Percentiles rank a stretch among this genome's conserved stretches.
These are phyloP conservation scores for Diaporthe longicolla DNA, from an alignment of 2,329 filamentous ascomycete species.

Conservation along the genomic window DNA sequence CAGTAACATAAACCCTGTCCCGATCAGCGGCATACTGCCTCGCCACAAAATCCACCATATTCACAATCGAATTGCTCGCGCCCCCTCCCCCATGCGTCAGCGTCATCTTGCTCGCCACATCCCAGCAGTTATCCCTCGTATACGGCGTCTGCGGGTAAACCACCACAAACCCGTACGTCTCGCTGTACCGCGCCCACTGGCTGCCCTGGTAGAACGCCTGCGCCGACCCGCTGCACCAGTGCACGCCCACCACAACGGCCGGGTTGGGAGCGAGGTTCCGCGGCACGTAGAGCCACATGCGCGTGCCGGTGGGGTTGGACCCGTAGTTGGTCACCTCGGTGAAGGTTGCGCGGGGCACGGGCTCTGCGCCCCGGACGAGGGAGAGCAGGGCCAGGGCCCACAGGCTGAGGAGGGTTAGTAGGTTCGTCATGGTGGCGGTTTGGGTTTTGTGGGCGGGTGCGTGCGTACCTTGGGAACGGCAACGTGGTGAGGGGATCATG, in stretches of 20 bases:
- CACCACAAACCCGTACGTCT: conserved; percentile 60
- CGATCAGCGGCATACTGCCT: conserved; percentile 63
- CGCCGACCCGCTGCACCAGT: conserved; percentile 68
- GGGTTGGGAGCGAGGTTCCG: conserved; percentile 38
- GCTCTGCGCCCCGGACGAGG: not conserved
- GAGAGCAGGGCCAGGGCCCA: conserved; percentile 15
- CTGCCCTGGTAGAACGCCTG: conserved; percentile 62
- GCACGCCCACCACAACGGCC: conserved; percentile 48
- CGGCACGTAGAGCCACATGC: conserved; percentile 58
- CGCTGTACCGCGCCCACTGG: conserved; percentile 62
- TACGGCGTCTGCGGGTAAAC: conserved; percentile 68
- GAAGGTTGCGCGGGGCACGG: conserved; percentile 22
- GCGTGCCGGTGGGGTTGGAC: conserved; percentile 55
- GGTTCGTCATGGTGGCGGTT: not conserved
- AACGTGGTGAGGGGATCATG: not conserved
- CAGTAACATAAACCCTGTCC: conserved; percentile 67
- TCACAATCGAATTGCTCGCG: conserved; percentile 69
- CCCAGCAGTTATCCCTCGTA: conserved; percentile 67
- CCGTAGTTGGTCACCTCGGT: conserved; percentile 46
- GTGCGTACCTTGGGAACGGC: not conserved
- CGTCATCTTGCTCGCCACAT: conserved; percentile 65
- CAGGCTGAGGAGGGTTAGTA: conserved; percentile 20
- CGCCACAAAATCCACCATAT: conserved; percentile 57
- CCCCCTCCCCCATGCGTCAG: conserved; percentile 70
- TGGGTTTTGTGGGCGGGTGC: too few species aligned